Evolutionary conservation across 176 grass and related monocot genomes (phyloP).

Genomic region (Cymbopogon citratus): DNA sequence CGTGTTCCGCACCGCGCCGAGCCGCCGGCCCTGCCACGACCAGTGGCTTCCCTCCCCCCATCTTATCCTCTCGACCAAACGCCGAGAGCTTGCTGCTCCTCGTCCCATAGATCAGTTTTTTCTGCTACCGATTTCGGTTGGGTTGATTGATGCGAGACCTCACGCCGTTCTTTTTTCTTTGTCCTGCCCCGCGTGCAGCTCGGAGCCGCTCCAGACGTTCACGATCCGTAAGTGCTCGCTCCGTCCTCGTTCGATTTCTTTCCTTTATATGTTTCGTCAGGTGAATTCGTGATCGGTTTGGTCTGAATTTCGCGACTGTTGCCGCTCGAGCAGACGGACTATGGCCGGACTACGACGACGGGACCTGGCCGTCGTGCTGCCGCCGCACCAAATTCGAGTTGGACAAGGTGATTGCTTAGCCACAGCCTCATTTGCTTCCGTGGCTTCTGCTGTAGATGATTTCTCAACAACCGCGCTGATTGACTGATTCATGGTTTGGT

Average conservation of each 20-base stretch:
- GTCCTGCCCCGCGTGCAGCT: constrained; percentile 33
- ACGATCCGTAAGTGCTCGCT: constrained; percentile 70
- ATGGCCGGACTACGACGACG: constrained; percentile 59
- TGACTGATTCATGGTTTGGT: not conserved
- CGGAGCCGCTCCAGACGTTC: constrained; percentile 55
- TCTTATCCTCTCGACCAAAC: not conserved
- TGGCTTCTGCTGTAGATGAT: not conserved
- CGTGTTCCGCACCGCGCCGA: not conserved
- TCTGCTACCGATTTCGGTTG: not conserved
- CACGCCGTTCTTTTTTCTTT: not conserved
- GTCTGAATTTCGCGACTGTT: not conserved
- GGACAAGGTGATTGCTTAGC: constrained; percentile 37
- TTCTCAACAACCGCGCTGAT: not conserved
- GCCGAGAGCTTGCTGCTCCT: not conserved
- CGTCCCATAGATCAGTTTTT: not conserved
- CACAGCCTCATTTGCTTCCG: too few species aligned
- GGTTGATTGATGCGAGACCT: not conserved
- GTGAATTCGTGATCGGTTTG: not conserved
- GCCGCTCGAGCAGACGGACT: constrained; percentile 29
- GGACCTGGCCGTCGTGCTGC: constrained; percentile 54
- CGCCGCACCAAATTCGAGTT: constrained; percentile 33
- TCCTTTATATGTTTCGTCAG: not conserved
- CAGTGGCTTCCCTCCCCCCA: not conserved
- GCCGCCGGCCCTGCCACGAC: not conserved
- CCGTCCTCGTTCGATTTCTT: not conserved